phyloP scores from a whole-genome alignment of 1,139 yeast species.

The Candida sp. region DNA sequence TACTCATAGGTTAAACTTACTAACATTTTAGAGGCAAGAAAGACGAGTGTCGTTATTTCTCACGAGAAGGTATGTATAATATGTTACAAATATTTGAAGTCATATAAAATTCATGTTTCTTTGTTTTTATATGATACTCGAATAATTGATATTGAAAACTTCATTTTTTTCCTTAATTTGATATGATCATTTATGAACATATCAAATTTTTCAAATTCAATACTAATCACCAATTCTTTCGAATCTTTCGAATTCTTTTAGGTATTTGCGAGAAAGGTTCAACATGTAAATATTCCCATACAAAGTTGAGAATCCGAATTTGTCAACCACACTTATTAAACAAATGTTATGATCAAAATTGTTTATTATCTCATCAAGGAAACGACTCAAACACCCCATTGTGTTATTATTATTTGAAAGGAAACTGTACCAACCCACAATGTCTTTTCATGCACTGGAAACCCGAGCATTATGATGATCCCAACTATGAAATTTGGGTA shows the following conservation, averaged over 20 bases:
- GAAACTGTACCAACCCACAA: slow-evolving; percentile 49
- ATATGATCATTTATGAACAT: background rate
- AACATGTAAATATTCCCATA: slow-evolving; percentile 56
- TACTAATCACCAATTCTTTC: slow-evolving; percentile 12
- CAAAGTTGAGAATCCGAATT: slow-evolving; percentile 44
- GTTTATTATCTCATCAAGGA: slow-evolving; percentile 56
- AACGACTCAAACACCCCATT: slow-evolving; percentile 64
- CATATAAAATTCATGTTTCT: background rate
- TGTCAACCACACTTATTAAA: slow-evolving; percentile 51
- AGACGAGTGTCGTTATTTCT: slow-evolving; percentile 36
- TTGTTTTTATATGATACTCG: slow-evolving; percentile 2
- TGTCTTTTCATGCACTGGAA: slow-evolving; percentile 53
- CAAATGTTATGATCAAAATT: slow-evolving; percentile 46
- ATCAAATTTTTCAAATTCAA: slow-evolving; percentile 4
- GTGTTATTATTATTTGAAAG: slow-evolving; percentile 52
- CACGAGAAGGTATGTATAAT: slow-evolving; percentile 37
- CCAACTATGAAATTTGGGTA: slow-evolving; percentile 40
- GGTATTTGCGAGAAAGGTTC: slow-evolving; percentile 54
- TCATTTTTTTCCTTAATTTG: background rate
- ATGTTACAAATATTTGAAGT: background rate
- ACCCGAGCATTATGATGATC: slow-evolving; percentile 34
- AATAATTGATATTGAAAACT: too few species aligned
- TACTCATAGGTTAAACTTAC: background rate
- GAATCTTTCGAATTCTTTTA: slow-evolving; percentile 20
- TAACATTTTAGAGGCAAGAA: slow-evolving; percentile 15